Evolutionary conservation across 495 filamentous ascomycete genomes (phyloP), one percentile per base, ranked within the genome.

Genomic region (Amphirosellinia nigrospora): DNA sequence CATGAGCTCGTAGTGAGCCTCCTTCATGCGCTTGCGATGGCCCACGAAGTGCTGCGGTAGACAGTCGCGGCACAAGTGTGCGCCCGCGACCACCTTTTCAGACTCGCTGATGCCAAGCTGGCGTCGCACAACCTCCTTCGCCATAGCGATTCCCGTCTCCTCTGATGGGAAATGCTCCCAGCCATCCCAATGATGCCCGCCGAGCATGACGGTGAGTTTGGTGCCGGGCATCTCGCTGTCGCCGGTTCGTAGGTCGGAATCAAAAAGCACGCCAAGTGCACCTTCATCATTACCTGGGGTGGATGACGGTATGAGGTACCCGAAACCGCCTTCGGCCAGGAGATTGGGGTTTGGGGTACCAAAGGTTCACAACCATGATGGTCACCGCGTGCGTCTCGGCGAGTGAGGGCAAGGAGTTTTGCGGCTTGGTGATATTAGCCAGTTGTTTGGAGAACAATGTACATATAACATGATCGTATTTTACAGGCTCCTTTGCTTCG

Each of bases 201-300:
- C 96, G 28, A 98, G 80, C 92, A 99, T 97, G 62, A 98, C 92
- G 16, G 95, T 98, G 38, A 99, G 78, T 76, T 97, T 97, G 19
- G 93, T 97, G 38, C 93, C 93, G 0, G 79, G 77, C 43, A 19
- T 71, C 68, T 74, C 67, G 50, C 15, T 48, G 50, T 11, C 79
- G 61, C 69, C 46, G 23, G 65, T 63, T 26, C 78, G 74, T 56
- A 91, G 85, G 58, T 93, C 88, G 1, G 90, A 92, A 74, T 97
- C 94, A 78, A 98, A 98, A 67, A 98, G 89, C 45, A 98, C 94
- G 53, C 96, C 96, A 34, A 99, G 89, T 2, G 90, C 91, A 53
- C 87, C 82, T 76, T 98, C 93, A 2, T 93, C 92, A 77, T 98
- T 99, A 70, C 92, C 82, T 0, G 91, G 86, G 2, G 96, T 83